These are phyloP conservation scores for Xylaria venustula DNA, from an alignment of 495 filamentous ascomycete species.

Conservation along the genomic window DNA sequence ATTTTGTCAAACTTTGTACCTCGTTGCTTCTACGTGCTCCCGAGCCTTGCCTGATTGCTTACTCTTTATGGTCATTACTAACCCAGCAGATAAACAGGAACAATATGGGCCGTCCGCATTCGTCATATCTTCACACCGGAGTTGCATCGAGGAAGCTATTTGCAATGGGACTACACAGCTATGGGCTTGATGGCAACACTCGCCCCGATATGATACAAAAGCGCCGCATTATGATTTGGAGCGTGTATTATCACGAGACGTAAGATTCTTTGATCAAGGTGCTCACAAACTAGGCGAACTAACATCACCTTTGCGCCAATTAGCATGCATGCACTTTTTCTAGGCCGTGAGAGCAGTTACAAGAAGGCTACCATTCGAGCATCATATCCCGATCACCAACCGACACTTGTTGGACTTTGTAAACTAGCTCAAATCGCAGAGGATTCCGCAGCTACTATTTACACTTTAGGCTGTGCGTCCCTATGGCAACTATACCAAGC, in stretches of 20 bases:
- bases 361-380: constrained; percentile 37
- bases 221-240: constrained; percentile 43
- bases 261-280: constrained; percentile 11
- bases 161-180: constrained; percentile 44
- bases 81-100: no score
- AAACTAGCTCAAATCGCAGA: constrained; percentile 36
- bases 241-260: constrained; percentile 44
- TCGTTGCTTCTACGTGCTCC: no score
- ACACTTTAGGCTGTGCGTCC: constrained; percentile 41
- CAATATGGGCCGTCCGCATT: constrained; percentile 45
- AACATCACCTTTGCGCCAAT: neutral
- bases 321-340: constrained; percentile 46
- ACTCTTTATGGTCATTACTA: no score
- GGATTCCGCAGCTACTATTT: constrained; percentile 39
- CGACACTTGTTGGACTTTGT: constrained; percentile 33
- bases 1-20: no score
- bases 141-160: constrained; percentile 41
- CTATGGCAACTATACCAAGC: constrained; percentile 45
- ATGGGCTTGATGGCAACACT: constrained; percentile 32
- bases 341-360: constrained; percentile 40
- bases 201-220: constrained; percentile 32
- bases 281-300: neutral
- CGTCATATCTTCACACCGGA: constrained; percentile 41
- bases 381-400: constrained; percentile 31
- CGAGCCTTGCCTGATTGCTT: no score